A percentile compares a stretch with the other conserved stretches of the same genome.
Conservation (phyloP, 345 rosid species). For the Turritis glabra region DNA sequence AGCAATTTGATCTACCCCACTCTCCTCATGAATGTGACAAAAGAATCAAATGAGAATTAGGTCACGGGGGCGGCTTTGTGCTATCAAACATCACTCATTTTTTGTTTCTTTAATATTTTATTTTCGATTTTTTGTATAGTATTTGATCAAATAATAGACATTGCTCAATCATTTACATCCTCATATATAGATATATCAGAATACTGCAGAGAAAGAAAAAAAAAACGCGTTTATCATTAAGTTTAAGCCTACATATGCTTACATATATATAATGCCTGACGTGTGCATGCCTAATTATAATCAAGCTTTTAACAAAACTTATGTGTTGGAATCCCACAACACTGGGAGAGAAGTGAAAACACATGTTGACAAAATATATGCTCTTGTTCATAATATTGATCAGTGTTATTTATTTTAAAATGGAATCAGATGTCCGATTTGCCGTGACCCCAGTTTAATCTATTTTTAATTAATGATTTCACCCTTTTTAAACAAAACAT, state of each 20-base stretch:
- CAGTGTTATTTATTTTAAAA: background rate
- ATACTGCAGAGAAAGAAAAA: slow-evolving; percentile 7
- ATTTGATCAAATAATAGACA: slow-evolving; percentile 41
- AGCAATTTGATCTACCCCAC: slow-evolving; percentile 42
- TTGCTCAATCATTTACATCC: slow-evolving; percentile 38
- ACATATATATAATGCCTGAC: background rate
- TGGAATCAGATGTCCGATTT: background rate
- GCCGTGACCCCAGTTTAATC: no score
- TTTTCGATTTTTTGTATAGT: slow-evolving; percentile 11
- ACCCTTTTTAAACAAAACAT: background rate
- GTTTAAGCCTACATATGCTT: background rate
- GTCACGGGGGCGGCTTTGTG: slow-evolving; percentile 47
- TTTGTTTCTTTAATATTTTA: background rate
- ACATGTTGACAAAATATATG: background rate
- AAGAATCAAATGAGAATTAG: slow-evolving; percentile 42
- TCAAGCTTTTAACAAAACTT: background rate
- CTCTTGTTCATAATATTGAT: no score
- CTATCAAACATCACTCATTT: slow-evolving; percentile 36
- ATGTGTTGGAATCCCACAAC: slow-evolving; percentile 15
- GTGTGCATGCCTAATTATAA: slow-evolving; percentile 1
- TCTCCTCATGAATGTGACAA: slow-evolving; percentile 40
- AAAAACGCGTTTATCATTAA: background rate
- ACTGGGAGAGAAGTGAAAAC: slow-evolving; percentile 16
- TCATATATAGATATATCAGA: slow-evolving; percentile 6
- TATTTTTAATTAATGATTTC: background rate